Base-by-base conservation (phyloP, 169 alveolate species). In the Plasmodium gonderi region DNA sequence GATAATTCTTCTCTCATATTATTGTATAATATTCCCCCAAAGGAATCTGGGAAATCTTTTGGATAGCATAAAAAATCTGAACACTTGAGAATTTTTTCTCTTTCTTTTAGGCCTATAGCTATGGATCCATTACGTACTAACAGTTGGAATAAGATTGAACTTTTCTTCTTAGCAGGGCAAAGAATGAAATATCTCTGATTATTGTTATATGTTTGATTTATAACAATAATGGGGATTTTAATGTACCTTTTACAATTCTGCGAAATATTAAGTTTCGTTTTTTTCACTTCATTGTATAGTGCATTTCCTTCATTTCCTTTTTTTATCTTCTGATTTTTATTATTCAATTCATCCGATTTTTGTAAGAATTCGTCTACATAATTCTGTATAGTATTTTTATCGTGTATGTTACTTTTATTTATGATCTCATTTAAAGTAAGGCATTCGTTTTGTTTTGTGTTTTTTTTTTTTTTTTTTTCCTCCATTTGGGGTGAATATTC, bases 81-180 rank as follows among this genome's bases (percentile, higher is more conserved):
- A 74, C 92, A 85, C 65, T 85, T 85, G 42, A 85, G 36, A 51
- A 85, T 85, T 74, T 85, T 85, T 49, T 72, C 83, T 74, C 92
- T 85, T 85, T 85, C 92, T 74, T 85, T 85, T 72, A 85, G 33
- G 2, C 92, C 92, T 75, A 85, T 85, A 17, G 92, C 87, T 85
- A 85, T 85, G 31, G 87, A 85, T 17, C 92, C 92, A 49, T 85
- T 85, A n/a, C 92, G 85, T 23, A 75, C 72, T 64, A 85, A 51
- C 12, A 85, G 78, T 26, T 75, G 69, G 40, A 85, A 85, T 31
- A 85, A 33, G 47, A 76, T 64, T 11, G 92, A 51, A 49, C 92
- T 74, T 85, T 85, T 85, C 67, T 85, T 85, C 65, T 74, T 85
- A 5, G 87, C 76, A 23, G 92, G 92, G n/a, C 87, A 85, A n/a